Evolutionary conservation across 2,329 filamentous ascomycete species (phyloP).

Genomic region (Fusarium compactum): DNA sequence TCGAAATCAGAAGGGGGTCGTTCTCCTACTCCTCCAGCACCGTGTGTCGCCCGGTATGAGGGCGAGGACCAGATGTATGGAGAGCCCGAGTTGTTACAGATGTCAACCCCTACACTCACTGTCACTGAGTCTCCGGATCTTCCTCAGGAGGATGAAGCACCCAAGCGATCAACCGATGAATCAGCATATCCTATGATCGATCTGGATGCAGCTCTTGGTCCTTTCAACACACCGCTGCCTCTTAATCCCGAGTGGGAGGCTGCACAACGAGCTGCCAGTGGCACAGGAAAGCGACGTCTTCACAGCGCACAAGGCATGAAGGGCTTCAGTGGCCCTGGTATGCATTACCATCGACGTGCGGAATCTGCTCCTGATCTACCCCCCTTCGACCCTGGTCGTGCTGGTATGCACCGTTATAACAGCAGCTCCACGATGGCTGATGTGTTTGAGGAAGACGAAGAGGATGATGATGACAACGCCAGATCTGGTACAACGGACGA

Average conservation of each 20-base stretch:
- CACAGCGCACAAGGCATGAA: conserved; percentile 81
- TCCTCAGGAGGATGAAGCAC: conserved; percentile 47
- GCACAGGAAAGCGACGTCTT: conserved; percentile 72
- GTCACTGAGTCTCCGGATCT: conserved; percentile 56
- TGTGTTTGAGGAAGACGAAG: conserved; percentile 88
- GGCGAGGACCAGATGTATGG: conserved; percentile 50
- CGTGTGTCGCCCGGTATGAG: conserved; percentile 47
- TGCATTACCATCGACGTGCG: conserved; percentile 81
- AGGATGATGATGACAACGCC: conserved; percentile 66
- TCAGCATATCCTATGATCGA: conserved; percentile 86
- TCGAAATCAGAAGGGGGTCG: conserved; percentile 55
- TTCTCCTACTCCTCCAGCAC: conserved; percentile 61
- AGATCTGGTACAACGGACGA: conserved; percentile 53
- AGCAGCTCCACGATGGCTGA: conserved; percentile 84
- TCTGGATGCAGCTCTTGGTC: conserved; percentile 90
- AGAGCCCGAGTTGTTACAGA: conserved; percentile 42
- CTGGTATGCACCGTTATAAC: conserved; percentile 71
- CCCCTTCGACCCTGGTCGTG: conserved; percentile 73
- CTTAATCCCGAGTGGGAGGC: conserved; percentile 75
- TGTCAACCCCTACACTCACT: conserved; percentile 55
- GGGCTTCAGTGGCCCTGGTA: conserved; percentile 75
- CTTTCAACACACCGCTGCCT: conserved; percentile 84
- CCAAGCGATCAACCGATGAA: conserved; percentile 67
- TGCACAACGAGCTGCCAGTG: conserved; percentile 68
- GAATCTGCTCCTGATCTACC: conserved; percentile 85